Percentiles rank a stretch among this genome's conserved stretches.
phyloP scores from a whole-genome alignment of 2,329 filamentous ascomycete species.

The Colletotrichum neosansevieriae region DNA sequence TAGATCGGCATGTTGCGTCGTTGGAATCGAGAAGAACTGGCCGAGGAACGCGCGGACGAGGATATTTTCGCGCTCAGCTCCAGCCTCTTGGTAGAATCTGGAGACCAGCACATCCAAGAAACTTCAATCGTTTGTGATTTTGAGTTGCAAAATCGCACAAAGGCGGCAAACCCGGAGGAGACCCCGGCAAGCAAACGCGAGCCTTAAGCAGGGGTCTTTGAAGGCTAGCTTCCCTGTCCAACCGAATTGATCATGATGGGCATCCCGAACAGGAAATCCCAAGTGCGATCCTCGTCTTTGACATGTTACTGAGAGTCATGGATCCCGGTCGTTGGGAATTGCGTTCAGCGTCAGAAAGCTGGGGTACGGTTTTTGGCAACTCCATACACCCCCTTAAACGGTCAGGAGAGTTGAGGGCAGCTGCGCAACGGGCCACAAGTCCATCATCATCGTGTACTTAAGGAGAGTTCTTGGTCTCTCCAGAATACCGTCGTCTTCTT shows the following conservation, averaged over 20 bases:
- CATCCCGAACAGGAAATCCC: background rate
- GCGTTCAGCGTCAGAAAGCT: background rate
- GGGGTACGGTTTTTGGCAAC: background rate
- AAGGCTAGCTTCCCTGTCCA: background rate
- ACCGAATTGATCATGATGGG: conserved; percentile 13
- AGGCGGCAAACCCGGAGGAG: conserved; percentile 8
- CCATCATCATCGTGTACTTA: conserved; percentile 19
- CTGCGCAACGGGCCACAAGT: background rate
- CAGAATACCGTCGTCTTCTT: background rate
- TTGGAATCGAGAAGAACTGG: background rate
- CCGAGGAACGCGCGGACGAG: no score
- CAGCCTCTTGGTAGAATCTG: no score
- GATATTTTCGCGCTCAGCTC: no score
- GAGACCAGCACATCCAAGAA: no score
- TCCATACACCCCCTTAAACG: background rate
- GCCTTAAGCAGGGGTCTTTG: background rate
- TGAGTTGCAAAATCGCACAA: background rate
- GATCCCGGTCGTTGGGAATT: background rate
- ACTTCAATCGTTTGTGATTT: background rate
- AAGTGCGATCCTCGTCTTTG: conserved; percentile 16
- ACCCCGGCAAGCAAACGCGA: background rate
- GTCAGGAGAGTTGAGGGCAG: background rate
- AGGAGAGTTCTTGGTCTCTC: background rate
- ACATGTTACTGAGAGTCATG: background rate
- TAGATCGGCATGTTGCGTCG: background rate